Conservation (phyloP, 257 asterid genomes). For the Coffea eugenioides region DNA sequence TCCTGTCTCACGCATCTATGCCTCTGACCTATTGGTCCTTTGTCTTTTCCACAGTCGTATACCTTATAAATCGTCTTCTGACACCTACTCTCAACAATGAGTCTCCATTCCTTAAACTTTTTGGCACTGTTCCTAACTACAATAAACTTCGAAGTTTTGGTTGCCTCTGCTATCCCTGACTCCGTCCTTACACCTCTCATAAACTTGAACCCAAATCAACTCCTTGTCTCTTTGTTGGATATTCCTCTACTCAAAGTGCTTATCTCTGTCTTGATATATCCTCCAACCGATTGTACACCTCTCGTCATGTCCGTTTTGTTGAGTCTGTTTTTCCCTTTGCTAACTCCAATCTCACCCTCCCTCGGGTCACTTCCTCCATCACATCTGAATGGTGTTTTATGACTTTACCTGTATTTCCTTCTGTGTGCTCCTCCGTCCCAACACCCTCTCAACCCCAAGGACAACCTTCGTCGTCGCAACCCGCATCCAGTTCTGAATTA, state of each 20-base stretch:
- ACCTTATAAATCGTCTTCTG: not conserved
- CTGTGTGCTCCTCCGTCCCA: no score
- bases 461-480: not conserved
- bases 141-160: not conserved
- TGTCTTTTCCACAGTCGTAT: not conserved
- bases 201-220: not conserved
- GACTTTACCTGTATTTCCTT: no score
- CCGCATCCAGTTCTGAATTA: no score
- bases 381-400: no score
- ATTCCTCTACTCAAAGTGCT: not conserved
- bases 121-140: not conserved
- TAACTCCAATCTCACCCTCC: no score
- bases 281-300: not conserved
- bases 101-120: not conserved
- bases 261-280: not conserved
- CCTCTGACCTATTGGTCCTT: not conserved
- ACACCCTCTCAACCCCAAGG: not conserved
- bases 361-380: no score
- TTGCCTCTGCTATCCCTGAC: not conserved
- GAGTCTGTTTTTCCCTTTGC: not conserved
- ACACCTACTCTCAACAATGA: not conserved
- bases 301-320: not conserved
- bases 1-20: not conserved
- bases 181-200: not conserved
- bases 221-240: conserved; percentile 12